Base-by-base conservation (phyloP, 2,329 filamentous ascomycete genomes). In the Botrytis fabae region DNA sequence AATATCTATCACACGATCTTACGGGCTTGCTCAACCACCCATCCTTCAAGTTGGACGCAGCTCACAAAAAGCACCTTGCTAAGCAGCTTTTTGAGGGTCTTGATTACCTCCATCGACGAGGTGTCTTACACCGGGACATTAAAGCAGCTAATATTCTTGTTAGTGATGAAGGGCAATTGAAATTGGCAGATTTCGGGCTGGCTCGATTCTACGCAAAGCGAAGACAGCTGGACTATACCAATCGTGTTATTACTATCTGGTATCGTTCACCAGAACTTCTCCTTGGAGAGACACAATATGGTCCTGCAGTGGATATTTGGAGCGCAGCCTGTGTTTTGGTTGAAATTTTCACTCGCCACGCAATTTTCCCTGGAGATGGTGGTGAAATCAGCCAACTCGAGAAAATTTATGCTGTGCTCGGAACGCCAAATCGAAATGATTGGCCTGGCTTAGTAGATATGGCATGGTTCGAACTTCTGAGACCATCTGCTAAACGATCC, bases 201-300 rank as follows among this genome's bases (percentile, higher is more conserved):
- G 96, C 96, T 20, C 91, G 97, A 54, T 99, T 99, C 83, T 99
- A 97, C 80, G 93, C 94, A 48, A 99, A 99, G 81, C 91, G 92
- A 68, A 91, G 92, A 74, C 93, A 96, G 81, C 88, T 97, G 64
- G 95, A 99, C 81, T 99, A 99, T 82, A 99, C 96, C 2, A 99
- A 99, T 81, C 92, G 96, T 51, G 97, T 99, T 78, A 97, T 99
- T 80, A 99, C 96, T 2, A 98, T 99, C 77, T 99, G 97, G 97
- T 98, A 98, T 81, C 90, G 95, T 6, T 93, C 94, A 0, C 94
- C 95, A 0, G 95, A 98, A 81, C 86, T 98, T n/a, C 85, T 97
- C 0, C 87, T 97, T 1, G 95, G 95, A 10, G 94, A 97, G 82
- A 97, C 95, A 8, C 90, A 93, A 78, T 98, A 98, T 80, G 94